Percentiles rank a stretch among this genome's conserved stretches.
phyloP scores from a whole-genome alignment of 108 stramenopile genomes.

The Nannochloropsis salina region DNA sequence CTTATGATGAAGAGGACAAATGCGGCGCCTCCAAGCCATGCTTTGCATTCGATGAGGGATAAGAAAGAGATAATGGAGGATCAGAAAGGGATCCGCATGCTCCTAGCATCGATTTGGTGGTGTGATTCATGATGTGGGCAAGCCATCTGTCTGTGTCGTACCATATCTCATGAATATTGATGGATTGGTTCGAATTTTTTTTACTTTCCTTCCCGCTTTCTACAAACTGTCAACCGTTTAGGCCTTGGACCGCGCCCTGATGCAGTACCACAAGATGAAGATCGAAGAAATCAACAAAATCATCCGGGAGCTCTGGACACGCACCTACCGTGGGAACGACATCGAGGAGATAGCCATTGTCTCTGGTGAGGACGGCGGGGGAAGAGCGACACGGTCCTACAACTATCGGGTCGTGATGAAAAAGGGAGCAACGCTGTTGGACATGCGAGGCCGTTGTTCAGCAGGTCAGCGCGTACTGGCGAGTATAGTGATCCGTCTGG shows the following conservation, averaged over 20 bases:
- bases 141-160: too few relatives aligned
- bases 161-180: too few relatives aligned
- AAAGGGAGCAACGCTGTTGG: slow-evolving; percentile 56
- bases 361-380: slow-evolving; percentile 71
- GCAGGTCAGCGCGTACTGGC: slow-evolving; percentile 60
- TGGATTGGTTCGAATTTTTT: not conserved
- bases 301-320: slow-evolving; percentile 87
- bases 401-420: slow-evolving; percentile 96
- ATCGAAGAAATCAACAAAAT: slow-evolving; percentile 97
- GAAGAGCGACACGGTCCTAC: slow-evolving; percentile 63
- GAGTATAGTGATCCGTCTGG: slow-evolving; percentile 94
- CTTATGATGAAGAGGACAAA: not conserved
- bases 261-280: slow-evolving; percentile 81
- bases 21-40: too few relatives aligned
- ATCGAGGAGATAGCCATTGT: slow-evolving; percentile 92
- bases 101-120: too few relatives aligned
- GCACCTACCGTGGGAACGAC: slow-evolving; percentile 95
- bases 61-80: not conserved
- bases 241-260: slow-evolving; percentile 83
- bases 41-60: not conserved
- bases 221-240: not conserved
- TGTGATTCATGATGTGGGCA: too few relatives aligned
- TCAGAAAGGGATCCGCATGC: too few relatives aligned
- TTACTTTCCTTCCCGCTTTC: not conserved
- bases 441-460: slow-evolving; percentile 95